Evolutionary conservation across 78 protist species (phyloP), one percentile per base, ranked within the genome.

Genomic region (Chrysochromulina parva): DNA sequence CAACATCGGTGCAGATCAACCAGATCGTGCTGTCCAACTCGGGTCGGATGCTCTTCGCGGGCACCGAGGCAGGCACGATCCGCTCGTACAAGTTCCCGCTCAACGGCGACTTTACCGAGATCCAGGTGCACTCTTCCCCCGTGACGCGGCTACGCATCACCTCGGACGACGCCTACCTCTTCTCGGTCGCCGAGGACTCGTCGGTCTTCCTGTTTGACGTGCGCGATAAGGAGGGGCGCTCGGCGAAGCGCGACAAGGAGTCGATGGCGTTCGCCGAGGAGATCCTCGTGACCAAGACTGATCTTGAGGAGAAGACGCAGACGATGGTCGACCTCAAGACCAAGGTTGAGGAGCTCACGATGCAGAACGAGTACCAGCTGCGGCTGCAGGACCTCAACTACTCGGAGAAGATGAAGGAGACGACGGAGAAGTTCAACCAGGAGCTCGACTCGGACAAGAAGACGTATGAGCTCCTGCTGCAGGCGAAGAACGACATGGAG

Each of bases 331-430:
- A 93, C 71, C 85, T 84, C 62, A 53, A 84, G 81, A 0, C 26
- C 62, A 84, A 89, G 54, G 94, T 92, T 2, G 93, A 93, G 54
- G 95, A 95, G 55, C 92, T 92, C 54, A 53, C 59, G 55, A 55
- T 81, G 66, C 91, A 91, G 57, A 67, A 54, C 17, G 67, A 73
- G 54, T 90, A 54, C 85, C 87, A 55, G 67, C 80, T 88, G 82
- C 84, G 89, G 16, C 48, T 88, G 38, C 47, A 90, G 89, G 94
- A 93, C 58, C 19, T 91, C 76, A 62, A 86, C 76, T 10, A 88
- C 92, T 24, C 80, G 65, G 94, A 95, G 85, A 90, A 91, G 85
- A 48, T 95, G 69, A 90, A 93, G 85, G 95, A 95, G 90, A 19
- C 89, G 38, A 76, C 86, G 1, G 94, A 92, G 28, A 85, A 90